These are phyloP conservation scores for Thermomyces lanuginosus DNA, from an alignment of 2,329 filamentous ascomycete genomes.

Conservation along the genomic window DNA sequence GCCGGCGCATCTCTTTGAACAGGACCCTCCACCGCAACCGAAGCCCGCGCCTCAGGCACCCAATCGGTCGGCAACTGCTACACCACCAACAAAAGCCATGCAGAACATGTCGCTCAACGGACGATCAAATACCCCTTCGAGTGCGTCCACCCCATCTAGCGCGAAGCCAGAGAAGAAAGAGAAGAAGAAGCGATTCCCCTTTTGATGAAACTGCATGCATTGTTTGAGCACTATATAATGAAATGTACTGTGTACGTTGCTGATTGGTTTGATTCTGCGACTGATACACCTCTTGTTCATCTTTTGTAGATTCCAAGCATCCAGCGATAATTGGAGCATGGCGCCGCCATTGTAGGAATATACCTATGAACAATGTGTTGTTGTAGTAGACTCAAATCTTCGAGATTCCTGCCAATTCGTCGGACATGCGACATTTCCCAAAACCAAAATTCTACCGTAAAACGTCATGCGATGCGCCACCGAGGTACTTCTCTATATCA, in stretches of 20 bases:
- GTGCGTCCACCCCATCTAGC: conserved; percentile 16
- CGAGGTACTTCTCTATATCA: conserved; percentile 61
- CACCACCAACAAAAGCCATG: conserved; percentile 17
- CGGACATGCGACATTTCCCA: no score
- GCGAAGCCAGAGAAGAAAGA: conserved; percentile 38
- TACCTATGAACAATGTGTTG: no score
- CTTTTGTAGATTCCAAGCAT: no score
- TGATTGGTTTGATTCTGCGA: neutral
- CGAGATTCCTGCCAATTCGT: no score
- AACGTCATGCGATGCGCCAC: conserved; percentile 14
- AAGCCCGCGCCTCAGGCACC: conserved; percentile 11
- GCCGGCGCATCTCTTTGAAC: conserved; percentile 73
- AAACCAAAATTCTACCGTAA: no score
- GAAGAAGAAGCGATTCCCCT: conserved; percentile 44
- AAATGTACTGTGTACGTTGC: no score
- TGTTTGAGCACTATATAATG: no score
- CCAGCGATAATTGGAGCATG: no score
- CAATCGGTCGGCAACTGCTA: conserved; percentile 2
- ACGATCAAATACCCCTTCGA: conserved; percentile 17
- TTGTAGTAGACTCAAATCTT: no score
- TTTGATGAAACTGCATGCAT: conserved; percentile 19
- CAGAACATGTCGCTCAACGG: conserved; percentile 22
- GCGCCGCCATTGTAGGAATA: no score
- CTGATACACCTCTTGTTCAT: neutral
- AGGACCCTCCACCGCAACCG: conserved; percentile 36